These are phyloP conservation scores for Phyllosticta ampelicida DNA, from an alignment of 2,329 filamentous ascomycete species.

Conservation along the genomic window DNA sequence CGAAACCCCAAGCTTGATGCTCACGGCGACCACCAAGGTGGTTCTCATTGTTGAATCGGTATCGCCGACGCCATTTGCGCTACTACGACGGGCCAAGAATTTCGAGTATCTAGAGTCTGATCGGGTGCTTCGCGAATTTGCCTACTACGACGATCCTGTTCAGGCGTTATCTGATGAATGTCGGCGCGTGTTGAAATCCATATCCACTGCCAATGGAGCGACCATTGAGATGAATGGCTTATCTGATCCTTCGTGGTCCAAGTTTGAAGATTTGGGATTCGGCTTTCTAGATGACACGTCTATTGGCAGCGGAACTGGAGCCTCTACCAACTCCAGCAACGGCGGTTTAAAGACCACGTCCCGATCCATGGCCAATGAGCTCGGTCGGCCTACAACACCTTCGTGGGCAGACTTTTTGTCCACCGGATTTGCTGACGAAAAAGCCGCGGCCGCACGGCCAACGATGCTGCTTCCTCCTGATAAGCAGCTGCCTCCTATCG, in stretches of 20 bases:
- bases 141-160: slow-evolving; percentile 81
- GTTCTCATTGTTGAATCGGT: slow-evolving; percentile 95
- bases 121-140: slow-evolving; percentile 70
- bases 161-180: slow-evolving; percentile 88
- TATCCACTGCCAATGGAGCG: slow-evolving; percentile 82
- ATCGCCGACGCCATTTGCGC: slow-evolving; percentile 84
- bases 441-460: slow-evolving; percentile 49
- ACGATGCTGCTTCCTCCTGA: slow-evolving; percentile 80
- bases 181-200: slow-evolving; percentile 75
- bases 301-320: slow-evolving; percentile 18
- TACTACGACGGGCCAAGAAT: slow-evolving; percentile 81
- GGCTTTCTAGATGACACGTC: slow-evolving; percentile 58
- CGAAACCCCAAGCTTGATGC: slow-evolving; percentile 62
- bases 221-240: slow-evolving; percentile 39
- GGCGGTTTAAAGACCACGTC: slow-evolving; percentile 54
- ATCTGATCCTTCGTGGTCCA: slow-evolving; percentile 82
- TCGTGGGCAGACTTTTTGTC: slow-evolving; percentile 98
- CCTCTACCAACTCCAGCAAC: slow-evolving; percentile 13
- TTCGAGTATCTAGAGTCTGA: slow-evolving; percentile 93
- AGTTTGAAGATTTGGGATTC: slow-evolving; percentile 92
- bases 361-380: slow-evolving; percentile 52
- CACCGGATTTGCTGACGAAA: slow-evolving; percentile 76
- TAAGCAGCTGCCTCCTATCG: slow-evolving; percentile 79
- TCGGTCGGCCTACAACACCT: slow-evolving; percentile 80
- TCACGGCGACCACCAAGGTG: slow-evolving; percentile 74